Evolutionary conservation across 345 rosid species (phyloP).

Genomic region (Lumnitzera racemosa): DNA sequence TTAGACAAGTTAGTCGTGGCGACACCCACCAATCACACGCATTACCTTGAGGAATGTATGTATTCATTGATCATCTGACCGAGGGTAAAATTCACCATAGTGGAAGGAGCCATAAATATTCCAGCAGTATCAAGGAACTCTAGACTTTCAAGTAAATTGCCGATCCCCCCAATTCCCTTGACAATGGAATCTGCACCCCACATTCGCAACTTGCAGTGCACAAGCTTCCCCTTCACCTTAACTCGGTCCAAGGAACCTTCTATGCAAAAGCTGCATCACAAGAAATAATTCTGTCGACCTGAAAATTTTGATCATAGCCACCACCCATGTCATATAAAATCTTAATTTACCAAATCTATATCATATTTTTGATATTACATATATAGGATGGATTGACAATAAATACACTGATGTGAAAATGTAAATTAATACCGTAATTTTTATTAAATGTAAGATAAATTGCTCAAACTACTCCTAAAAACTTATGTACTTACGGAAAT

Average conservation of each 20-base stretch:
- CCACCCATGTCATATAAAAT: too few relatives aligned
- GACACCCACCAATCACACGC: too few relatives aligned
- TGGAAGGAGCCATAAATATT: constrained; percentile 71
- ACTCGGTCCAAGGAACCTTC: constrained; percentile 46
- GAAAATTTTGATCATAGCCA: too few relatives aligned
- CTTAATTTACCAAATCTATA: too few relatives aligned
- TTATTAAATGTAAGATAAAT: too few relatives aligned
- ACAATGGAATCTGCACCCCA: constrained; percentile 60
- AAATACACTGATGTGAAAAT: too few relatives aligned
- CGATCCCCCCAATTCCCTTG: constrained; percentile 58
- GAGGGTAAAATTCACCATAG: constrained; percentile 48
- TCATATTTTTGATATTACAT: too few relatives aligned
- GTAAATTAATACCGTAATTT: too few relatives aligned
- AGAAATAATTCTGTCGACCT: not conserved
- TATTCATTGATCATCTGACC: constrained; percentile 40
- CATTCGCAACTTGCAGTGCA: constrained; percentile 37
- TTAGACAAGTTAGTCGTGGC: too few relatives aligned
- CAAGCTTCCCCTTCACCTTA: constrained; percentile 71
- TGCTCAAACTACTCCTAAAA: too few relatives aligned
- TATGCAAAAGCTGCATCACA: constrained; percentile 40
- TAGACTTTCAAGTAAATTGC: constrained; percentile 38
- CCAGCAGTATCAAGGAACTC: constrained; percentile 62
- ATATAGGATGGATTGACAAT: too few relatives aligned
- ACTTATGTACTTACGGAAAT: too few relatives aligned
- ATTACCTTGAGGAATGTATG: constrained; percentile 61